Conservation (phyloP, 2,329 filamentous ascomycete genomes). For the Beauveria sp. region DNA sequence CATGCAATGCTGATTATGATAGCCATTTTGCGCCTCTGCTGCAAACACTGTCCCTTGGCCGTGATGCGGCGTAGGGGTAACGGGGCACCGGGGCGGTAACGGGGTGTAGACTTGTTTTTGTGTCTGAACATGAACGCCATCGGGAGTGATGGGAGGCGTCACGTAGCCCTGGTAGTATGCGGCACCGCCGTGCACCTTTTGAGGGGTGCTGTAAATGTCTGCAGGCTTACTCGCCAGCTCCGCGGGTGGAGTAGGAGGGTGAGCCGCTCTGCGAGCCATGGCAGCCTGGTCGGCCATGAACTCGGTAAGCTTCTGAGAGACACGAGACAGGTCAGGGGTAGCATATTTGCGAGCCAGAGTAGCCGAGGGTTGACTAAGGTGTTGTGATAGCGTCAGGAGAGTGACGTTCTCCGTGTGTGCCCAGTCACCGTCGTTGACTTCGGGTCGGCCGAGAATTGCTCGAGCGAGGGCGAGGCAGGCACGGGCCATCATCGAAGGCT, state of each 20-base stretch:
- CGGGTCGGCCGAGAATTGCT: conserved; percentile 74
- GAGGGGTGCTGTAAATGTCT: conserved; percentile 67
- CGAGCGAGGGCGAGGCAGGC: conserved; percentile 79
- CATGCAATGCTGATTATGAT: conserved; percentile 35
- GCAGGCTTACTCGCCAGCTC: conserved; percentile 44
- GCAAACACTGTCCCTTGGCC: conserved; percentile 28
- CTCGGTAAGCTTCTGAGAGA: conserved; percentile 47
- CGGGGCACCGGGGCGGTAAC: conserved; percentile 48
- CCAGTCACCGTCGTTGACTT: conserved; percentile 71
- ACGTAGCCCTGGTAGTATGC: conserved; percentile 66
- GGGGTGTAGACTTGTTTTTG: conserved; percentile 38
- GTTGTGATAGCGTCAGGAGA: conserved; percentile 50
- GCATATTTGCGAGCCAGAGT: conserved; percentile 55
- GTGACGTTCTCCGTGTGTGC: conserved; percentile 63
- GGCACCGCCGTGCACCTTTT: conserved; percentile 62
- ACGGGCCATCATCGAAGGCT: conserved; percentile 83
- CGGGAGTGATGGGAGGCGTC: conserved; percentile 79
- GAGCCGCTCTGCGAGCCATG: conserved; percentile 39
- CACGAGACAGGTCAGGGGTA: conserved; percentile 42
- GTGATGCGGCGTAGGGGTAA: conserved; percentile 52
- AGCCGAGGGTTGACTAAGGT: conserved; percentile 50
- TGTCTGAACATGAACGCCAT: conserved; percentile 47
- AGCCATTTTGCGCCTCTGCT: conserved; percentile 28
- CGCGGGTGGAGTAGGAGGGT: conserved; percentile 53
- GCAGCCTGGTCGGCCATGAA: conserved; percentile 54